Evolutionary conservation across 257 asterid genomes (phyloP).

Genomic region (Ajuga chamaepitys): DNA sequence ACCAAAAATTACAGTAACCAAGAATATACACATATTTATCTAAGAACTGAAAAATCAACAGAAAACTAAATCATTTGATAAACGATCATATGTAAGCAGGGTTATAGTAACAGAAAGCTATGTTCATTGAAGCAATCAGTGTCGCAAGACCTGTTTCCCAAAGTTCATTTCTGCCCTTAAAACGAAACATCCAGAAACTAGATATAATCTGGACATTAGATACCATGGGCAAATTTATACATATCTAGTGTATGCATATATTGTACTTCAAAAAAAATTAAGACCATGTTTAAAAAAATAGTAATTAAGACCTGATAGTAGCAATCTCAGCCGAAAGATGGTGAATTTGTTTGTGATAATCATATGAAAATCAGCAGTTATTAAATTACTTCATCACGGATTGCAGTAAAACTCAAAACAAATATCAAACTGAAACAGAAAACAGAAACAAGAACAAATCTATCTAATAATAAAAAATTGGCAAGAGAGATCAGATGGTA

Average conservation of each 20-base stretch:
- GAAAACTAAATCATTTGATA: background rate
- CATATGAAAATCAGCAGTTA: constrained; percentile 26
- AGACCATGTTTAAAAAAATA: background rate
- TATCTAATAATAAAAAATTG: background rate
- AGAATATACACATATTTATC: no score
- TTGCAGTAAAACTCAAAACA: background rate
- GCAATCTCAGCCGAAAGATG: constrained; percentile 84
- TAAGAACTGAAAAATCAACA: background rate
- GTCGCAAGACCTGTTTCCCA: constrained; percentile 64
- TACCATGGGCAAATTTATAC: constrained; percentile 35
- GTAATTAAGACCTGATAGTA: background rate
- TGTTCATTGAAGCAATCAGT: constrained; percentile 27
- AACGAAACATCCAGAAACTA: constrained; percentile 45
- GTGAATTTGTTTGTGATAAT: constrained; percentile 42
- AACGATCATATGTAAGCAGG: constrained; percentile 26
- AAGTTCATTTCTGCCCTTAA: constrained; percentile 40
- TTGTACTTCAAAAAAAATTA: no score
- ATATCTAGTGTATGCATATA: no score
- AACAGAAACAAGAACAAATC: background rate
- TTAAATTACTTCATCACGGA: background rate
- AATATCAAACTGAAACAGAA: background rate
- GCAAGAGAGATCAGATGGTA: constrained; percentile 76
- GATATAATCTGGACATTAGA: constrained; percentile 36
- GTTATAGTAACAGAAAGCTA: constrained; percentile 42
- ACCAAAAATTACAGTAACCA: no score